Evolutionary conservation across 2,329 filamentous ascomycete genomes (phyloP).

Genomic region (Epichloe brachyelytri): DNA sequence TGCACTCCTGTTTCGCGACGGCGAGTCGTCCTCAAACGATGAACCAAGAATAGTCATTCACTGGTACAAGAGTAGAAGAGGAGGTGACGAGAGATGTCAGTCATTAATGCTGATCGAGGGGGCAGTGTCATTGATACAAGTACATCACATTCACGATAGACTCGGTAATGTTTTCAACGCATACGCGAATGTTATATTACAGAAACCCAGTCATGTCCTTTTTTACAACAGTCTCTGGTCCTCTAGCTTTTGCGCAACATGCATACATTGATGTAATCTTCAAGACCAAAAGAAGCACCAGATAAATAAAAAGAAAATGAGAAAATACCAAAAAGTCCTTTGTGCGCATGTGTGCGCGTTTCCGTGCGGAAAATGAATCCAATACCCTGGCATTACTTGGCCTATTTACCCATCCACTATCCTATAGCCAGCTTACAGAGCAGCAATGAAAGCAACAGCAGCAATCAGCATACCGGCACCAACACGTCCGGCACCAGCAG

Average conservation of each 20-base stretch:
- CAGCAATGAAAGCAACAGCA: slow-evolving; percentile 30
- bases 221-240: neutral
- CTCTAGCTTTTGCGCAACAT: neutral
- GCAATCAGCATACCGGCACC: slow-evolving; percentile 31
- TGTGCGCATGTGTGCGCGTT: neutral
- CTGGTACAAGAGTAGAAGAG: too few species aligned
- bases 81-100: too few species aligned
- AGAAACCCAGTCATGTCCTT: slow-evolving; percentile 18
- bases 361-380: neutral
- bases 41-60: too few species aligned
- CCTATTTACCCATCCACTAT: neutral
- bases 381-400: too few species aligned
- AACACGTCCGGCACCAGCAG: slow-evolving; percentile 26
- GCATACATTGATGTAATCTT: slow-evolving; percentile 7
- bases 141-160: too few species aligned
- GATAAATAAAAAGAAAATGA: neutral
- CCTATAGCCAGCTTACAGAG: slow-evolving; percentile 27
- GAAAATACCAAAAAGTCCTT: slow-evolving; percentile 2
- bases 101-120: too few species aligned
- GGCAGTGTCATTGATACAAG: too few species aligned
- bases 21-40: too few species aligned
- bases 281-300: neutral
- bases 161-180: too few species aligned
- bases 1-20: too few species aligned
- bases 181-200: slow-evolving; percentile 13